Evolutionary conservation across 2,329 filamentous ascomycete species (phyloP).

Genomic region (Capronia americana): DNA sequence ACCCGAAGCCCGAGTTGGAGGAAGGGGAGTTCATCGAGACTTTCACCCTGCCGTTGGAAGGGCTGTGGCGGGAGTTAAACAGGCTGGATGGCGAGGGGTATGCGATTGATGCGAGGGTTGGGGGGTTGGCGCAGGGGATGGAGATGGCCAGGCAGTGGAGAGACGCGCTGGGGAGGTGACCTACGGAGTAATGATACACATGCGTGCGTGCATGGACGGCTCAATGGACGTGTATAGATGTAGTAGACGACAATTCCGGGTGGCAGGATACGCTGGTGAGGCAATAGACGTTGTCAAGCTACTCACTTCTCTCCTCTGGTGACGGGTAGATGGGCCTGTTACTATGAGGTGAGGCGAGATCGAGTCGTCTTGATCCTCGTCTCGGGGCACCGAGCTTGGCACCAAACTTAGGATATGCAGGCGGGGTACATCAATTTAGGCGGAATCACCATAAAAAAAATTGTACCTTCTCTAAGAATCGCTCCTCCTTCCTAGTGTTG

Average conservation of each 20-base stretch:
- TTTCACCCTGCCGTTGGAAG: conserved; percentile 69
- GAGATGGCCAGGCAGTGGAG: conserved; percentile 67
- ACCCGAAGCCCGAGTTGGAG: conserved; percentile 71
- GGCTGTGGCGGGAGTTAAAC: conserved; percentile 71
- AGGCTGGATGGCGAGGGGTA: conserved; percentile 72
- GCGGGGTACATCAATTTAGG: too few relatives aligned
- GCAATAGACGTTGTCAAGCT: neutral
- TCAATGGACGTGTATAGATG: neutral
- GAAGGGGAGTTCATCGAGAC: conserved; percentile 84
- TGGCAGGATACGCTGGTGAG: neutral
- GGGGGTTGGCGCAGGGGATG: conserved; percentile 78
- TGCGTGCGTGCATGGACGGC: neutral
- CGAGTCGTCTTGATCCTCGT: neutral
- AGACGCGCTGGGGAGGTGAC: conserved; percentile 23
- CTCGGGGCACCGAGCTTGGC: too few relatives aligned
- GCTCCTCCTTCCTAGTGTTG: too few relatives aligned
- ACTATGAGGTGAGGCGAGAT: neutral
- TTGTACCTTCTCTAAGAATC: too few relatives aligned
- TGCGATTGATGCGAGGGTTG: conserved; percentile 79
- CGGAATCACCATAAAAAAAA: too few relatives aligned
- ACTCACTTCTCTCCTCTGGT: neutral
- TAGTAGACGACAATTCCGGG: neutral
- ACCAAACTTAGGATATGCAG: too few relatives aligned
- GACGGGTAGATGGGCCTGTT: neutral
- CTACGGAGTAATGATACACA: neutral